Evolutionary conservation across 495 filamentous ascomycete genomes (phyloP).

Genomic region (Hypomontagnella submonticulosa): DNA sequence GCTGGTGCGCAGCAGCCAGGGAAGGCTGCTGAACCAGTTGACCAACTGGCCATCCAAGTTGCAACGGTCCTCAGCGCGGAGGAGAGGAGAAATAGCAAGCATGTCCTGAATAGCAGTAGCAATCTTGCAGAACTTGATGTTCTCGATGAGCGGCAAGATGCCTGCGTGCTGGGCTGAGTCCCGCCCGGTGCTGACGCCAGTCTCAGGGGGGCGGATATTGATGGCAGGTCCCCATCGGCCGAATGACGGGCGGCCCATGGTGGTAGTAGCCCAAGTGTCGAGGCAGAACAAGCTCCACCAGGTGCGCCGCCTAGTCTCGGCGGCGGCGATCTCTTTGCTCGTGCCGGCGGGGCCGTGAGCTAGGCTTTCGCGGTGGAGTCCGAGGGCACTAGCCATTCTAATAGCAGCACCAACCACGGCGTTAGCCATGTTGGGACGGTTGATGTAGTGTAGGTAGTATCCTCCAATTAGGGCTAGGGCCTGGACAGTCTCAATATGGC

Average conservation of each 20-base stretch:
- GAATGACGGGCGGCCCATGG: conserved; percentile 80
- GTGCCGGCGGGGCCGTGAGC: conserved; percentile 54
- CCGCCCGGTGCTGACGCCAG: conserved; percentile 56
- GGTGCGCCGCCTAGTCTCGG: conserved; percentile 74
- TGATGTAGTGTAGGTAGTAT: conserved; percentile 83
- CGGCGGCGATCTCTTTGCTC: conserved; percentile 63
- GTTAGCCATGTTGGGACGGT: conserved; percentile 80
- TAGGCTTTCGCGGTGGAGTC: conserved; percentile 77
- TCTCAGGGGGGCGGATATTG: conserved; percentile 75
- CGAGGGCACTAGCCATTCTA: conserved; percentile 76
- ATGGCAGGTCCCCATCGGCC: conserved; percentile 78
- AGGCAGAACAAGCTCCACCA: conserved; percentile 87
- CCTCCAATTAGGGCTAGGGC: conserved; percentile 77
- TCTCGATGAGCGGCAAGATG: conserved; percentile 77
- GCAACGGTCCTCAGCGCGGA: conserved; percentile 71
- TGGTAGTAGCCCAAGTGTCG: conserved; percentile 82
- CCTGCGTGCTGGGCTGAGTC: conserved; percentile 69
- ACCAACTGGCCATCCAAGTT: conserved; percentile 74
- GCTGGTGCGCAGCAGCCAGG: conserved; percentile 74
- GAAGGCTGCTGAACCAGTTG: conserved; percentile 77
- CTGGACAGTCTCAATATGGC: conserved; percentile 77
- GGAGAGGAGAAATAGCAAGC: conserved; percentile 73
- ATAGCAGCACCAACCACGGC: conserved; percentile 72
- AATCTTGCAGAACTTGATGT: conserved; percentile 84
- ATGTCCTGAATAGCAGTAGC: conserved; percentile 80